phyloP scores from a whole-genome alignment of 805 yeast genomes.

The Saccharomyces cerevisiae region DNA sequence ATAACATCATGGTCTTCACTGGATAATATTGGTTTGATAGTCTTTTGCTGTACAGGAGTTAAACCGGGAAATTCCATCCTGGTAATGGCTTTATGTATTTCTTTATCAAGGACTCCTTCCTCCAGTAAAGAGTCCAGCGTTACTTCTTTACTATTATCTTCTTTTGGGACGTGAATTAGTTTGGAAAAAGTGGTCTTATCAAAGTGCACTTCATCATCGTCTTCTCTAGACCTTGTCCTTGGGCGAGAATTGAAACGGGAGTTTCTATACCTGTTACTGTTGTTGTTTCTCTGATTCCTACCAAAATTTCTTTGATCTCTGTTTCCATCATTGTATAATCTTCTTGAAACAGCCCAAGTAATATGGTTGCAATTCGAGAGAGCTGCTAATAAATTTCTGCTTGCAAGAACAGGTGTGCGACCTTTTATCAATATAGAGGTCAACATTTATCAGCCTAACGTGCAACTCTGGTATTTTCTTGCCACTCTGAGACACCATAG shows the following conservation, averaged over 20 bases:
- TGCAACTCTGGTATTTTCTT: not conserved
- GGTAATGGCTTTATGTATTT: conserved; percentile 31
- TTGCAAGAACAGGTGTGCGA: not conserved
- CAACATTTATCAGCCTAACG: not conserved
- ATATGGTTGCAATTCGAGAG: not conserved
- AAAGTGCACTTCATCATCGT: conserved; percentile 7
- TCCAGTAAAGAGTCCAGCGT: conserved; percentile 27
- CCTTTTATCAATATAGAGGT: not conserved
- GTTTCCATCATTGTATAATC: not conserved
- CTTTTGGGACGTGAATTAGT: conserved; percentile 15
- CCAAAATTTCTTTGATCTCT: conserved; percentile 2
- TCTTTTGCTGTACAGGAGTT: conserved; percentile 61
- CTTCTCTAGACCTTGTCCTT: conserved; percentile 4
- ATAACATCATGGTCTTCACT: conserved; percentile 51
- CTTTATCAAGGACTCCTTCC: conserved; percentile 23
- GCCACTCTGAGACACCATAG: not conserved
- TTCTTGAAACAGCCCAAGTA: not conserved
- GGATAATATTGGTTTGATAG: conserved; percentile 49
- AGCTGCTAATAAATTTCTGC: not conserved
- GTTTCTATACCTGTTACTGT: conserved; percentile 2
- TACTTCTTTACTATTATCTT: conserved; percentile 12
- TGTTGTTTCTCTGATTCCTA: not conserved
- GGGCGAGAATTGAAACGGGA: not conserved
- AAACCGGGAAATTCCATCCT: conserved; percentile 42
- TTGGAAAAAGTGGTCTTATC: conserved; percentile 11